Evolutionary conservation across 768 basidiomycete genomes (phyloP), one percentile per base, ranked within the genome.

Genomic region (Collybiopsis confluens): DNA sequence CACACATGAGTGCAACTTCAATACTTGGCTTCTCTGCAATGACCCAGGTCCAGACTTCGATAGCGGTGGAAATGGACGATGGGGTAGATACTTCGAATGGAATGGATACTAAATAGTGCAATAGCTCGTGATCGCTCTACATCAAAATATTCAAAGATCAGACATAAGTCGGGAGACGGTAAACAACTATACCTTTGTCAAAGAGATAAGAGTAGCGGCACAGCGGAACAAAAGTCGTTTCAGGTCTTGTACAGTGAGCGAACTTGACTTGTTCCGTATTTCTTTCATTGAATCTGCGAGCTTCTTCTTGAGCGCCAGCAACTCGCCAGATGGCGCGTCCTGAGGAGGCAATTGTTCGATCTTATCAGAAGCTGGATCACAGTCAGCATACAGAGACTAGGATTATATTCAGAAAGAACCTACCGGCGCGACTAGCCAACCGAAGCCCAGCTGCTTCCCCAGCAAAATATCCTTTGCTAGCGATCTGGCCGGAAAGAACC

Each of bases 21-120:
- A 88, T 74, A 44, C 80, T 79, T 0, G 90, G 85, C 55, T 90
- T 83, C 65, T 96, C 90, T 13, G 90, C 83, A 49, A 97, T 88
- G 0, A 97, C 79, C 95, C 95, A 98, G 2, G 89, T 92, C 97
- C 97, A 98, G 9, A 88, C 87, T 64, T 98, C 94, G 40, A 94
- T 86, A 0, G 92, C 95, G 1, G 90, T 82, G 15, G 90, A 80
- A 54, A 98, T 82, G 1, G 93, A 84, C 3, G 90, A 74, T 1
- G 94, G 92, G 1, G 90, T 94, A 57, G 92, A 92, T 2, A 90
- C 86, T 53, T 90, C 87, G 61, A 98, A 90, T 0, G 97, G 97
- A 16, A 98, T 68, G 30, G 79, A 76, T 7, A 98, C 94, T 23
- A 98, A 73, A 65, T 92, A 87, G 68, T 91, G 88, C 9, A 98